Conservation (phyloP, 352 stramenopile genomes). For the Globisporangium perplexum region DNA sequence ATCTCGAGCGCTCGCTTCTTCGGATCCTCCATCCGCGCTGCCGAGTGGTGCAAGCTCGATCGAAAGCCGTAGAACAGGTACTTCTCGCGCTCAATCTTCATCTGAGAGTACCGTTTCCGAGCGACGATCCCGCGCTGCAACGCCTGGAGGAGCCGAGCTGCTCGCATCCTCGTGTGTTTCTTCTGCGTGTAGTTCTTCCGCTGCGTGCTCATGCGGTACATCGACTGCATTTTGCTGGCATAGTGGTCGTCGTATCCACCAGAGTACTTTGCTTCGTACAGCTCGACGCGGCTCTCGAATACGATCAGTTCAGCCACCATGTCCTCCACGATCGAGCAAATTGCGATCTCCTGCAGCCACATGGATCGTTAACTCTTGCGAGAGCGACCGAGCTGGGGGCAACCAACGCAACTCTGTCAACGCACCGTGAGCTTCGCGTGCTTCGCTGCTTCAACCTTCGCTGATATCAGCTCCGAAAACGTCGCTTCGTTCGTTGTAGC, state of each 20-base stretch:
- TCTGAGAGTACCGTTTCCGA: slow-evolving; percentile 39
- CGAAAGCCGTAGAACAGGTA: slow-evolving; percentile 66
- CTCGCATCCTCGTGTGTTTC: slow-evolving; percentile 36
- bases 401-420: too few relatives aligned
- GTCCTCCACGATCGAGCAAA: slow-evolving; percentile 47
- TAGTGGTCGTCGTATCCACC: slow-evolving; percentile 59
- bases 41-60: slow-evolving; percentile 46
- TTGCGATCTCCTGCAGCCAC: slow-evolving; percentile 34
- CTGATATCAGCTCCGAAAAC: slow-evolving; percentile 18
- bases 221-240: slow-evolving; percentile 64
- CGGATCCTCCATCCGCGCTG: slow-evolving; percentile 35
- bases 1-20: slow-evolving; percentile 27
- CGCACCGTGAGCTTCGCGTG: slow-evolving; percentile 31
- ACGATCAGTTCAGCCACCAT: slow-evolving; percentile 50
- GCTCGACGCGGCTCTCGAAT: slow-evolving; percentile 45
- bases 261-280: slow-evolving; percentile 50
- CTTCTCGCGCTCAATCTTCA: slow-evolving; percentile 52
- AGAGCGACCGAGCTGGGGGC: too few relatives aligned
- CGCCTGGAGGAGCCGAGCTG: slow-evolving; percentile 58
- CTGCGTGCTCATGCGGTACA: slow-evolving; percentile 65
- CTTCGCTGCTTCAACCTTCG: slow-evolving; percentile 31
- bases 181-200: slow-evolving; percentile 45
- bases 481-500: slow-evolving; percentile 9
- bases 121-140: slow-evolving; percentile 61
- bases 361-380: too few relatives aligned